These are phyloP conservation scores for Coemansia sp. DNA, from an alignment of 192 early-diverging fungal species.

Conservation along the genomic window DNA sequence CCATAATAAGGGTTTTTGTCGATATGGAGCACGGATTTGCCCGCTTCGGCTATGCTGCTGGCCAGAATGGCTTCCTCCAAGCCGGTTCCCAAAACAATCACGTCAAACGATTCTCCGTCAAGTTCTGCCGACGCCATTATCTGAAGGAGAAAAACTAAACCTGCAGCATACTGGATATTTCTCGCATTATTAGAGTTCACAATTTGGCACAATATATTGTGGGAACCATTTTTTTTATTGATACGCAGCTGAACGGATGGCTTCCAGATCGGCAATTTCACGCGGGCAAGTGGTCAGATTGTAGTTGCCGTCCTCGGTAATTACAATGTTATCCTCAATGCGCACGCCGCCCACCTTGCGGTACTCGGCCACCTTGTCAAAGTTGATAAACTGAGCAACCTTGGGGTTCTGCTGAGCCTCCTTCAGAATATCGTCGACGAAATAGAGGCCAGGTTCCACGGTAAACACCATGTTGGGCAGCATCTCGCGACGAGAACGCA, in stretches of 20 bases:
- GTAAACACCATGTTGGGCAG: constrained; percentile 83
- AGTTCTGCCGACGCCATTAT: constrained; percentile 16
- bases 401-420: constrained; percentile 58
- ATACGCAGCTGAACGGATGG: constrained; percentile 29
- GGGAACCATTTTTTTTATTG: not conserved
- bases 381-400: constrained; percentile 62
- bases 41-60: constrained; percentile 66
- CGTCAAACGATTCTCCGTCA: constrained; percentile 65
- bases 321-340: constrained; percentile 87
- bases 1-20: constrained; percentile 83
- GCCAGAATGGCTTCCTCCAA: constrained; percentile 77
- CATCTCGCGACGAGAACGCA: constrained; percentile 74
- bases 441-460: constrained; percentile 93
- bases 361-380: constrained; percentile 64
- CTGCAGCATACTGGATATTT: not conserved
- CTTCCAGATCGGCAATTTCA: constrained; percentile 71
- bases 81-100: constrained; percentile 85
- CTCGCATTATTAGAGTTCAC: no score
- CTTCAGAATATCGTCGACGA: constrained; percentile 77
- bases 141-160: not conserved
- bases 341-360: constrained; percentile 85
- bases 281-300: constrained; percentile 86
- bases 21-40: constrained; percentile 73
- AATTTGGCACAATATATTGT: no score
- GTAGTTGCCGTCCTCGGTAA: constrained; percentile 71